Evolutionary conservation across 768 basidiomycete genomes (phyloP).

Genomic region (Kwoniella newhampshirensis): DNA sequence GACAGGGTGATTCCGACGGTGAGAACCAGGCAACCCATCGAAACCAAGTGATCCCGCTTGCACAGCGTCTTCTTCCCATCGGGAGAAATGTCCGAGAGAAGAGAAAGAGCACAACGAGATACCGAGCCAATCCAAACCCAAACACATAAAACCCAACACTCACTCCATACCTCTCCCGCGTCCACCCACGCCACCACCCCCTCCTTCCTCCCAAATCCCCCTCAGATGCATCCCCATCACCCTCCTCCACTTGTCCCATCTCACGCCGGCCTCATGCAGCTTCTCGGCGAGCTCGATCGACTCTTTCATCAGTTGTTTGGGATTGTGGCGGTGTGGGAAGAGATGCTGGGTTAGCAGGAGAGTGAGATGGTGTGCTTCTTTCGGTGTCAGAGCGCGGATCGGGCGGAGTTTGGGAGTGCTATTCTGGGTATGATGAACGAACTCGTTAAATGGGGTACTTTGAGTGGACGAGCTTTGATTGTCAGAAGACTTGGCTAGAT

Average conservation of each 20-base stretch:
- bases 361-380: slow-evolving; percentile 33
- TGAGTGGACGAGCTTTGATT: too few species aligned
- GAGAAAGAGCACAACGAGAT: too few species aligned
- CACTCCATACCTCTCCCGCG: slow-evolving; percentile 29
- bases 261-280: slow-evolving; percentile 33
- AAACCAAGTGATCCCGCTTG: too few species aligned
- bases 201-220: slow-evolving; percentile 40
- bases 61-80: too few species aligned
- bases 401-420: too few species aligned
- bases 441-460: background rate
- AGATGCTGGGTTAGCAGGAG: slow-evolving; percentile 28
- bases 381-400: slow-evolving; percentile 22
- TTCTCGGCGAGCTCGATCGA: slow-evolving; percentile 30
- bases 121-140: too few species aligned
- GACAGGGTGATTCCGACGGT: too few species aligned
- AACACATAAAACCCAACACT: slow-evolving; percentile 11
- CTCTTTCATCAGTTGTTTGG: slow-evolving; percentile 31
- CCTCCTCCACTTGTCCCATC: slow-evolving; percentile 35
- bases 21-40: too few species aligned
- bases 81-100: too few species aligned
- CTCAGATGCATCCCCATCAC: slow-evolving; percentile 45
- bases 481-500: background rate
- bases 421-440: too few species aligned
- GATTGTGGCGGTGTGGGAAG: slow-evolving; percentile 12
- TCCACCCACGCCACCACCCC: slow-evolving; percentile 1